Percentiles rank a stretch among this genome's conserved stretches.
Evolutionary conservation across 2,329 filamentous ascomycete genomes (phyloP).

Genomic region (Fusarium drepaniforme): DNA sequence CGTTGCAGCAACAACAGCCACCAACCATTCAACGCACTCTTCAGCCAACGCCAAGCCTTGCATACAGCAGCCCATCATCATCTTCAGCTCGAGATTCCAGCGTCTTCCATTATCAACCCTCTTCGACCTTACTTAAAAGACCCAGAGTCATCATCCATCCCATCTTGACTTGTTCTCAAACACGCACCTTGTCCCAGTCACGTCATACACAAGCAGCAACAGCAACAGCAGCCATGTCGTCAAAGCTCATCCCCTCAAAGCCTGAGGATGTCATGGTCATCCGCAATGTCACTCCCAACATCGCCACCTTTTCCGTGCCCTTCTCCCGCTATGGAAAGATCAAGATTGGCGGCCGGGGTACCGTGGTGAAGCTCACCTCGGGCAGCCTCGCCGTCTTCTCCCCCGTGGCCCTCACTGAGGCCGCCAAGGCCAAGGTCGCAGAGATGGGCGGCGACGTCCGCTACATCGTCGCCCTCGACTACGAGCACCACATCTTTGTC

Average conservation of each 20-base stretch:
- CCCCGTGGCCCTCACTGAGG: conserved; percentile 85
- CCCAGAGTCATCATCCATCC: neutral
- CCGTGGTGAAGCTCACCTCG: conserved; percentile 83
- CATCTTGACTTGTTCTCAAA: neutral
- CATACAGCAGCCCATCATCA: neutral
- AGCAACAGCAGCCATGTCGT: conserved; percentile 61
- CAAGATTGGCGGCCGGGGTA: conserved; percentile 88
- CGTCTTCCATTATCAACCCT: conserved; percentile 17
- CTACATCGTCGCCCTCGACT: conserved; percentile 89
- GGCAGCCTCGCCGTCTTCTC: conserved; percentile 91
- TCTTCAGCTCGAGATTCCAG: conserved; percentile 6
- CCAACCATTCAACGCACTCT: conserved; percentile 18
- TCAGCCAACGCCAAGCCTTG: neutral
- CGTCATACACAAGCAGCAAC: neutral
- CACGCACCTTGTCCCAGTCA: conserved; percentile 21
- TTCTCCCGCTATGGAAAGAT: conserved; percentile 85
- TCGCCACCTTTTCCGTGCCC: conserved; percentile 84
- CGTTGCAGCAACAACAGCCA: neutral
- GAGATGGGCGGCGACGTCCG: conserved; percentile 77
- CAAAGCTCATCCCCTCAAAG: conserved; percentile 75
- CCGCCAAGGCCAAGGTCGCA: conserved; percentile 73
- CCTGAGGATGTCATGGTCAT: conserved; percentile 91
- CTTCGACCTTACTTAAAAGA: neutral
- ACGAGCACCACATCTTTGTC: conserved; percentile 96
- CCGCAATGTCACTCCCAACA: conserved; percentile 82